Base-by-base conservation (phyloP, 2,329 filamentous ascomycete genomes). In the Teratosphaeria nubilosa region DNA sequence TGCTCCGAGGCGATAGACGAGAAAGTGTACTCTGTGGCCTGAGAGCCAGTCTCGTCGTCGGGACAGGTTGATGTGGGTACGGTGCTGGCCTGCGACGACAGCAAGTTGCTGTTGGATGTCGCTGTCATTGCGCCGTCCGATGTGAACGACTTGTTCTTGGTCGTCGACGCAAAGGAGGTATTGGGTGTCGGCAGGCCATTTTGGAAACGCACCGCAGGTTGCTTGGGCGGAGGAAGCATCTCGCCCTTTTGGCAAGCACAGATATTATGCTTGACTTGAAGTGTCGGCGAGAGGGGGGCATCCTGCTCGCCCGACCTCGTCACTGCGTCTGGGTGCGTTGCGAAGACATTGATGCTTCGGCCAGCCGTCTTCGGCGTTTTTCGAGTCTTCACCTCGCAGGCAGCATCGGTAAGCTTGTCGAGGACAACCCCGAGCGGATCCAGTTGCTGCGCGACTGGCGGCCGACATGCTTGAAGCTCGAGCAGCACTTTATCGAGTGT, bases 191-290 rank as follows among this genome's bases (percentile, higher is more conserved):
- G 22, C 24, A 50, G 31, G 37, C 22, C 32, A n/a, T 27, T 27
- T 25, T 30, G 24, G 20, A 48, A 48, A 6, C 41, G 41, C 41
- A 48, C 41, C 20, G 41, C 41, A 48, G 41, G 41, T 22, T 22
- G 24, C 51, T 27, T 24, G 2, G 24, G 51, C 10, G 14, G 14
- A n/a, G 51, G 30, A 27, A 24, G 53, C 55, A 25, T 16, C 48
- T 9, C 34, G 10, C 13, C 13, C 34, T 25, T 31, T 5, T 27
- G 56, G 20, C 14, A 6, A 11, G 51, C 51, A 27, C n/a, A 20
- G 10, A 22, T n/a, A 48, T 48, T 48, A n/a, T 59, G 58, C 58
- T 59, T 59, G n/a, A 59, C 58, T 20, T 55, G 48, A 13, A 59
- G 58, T 24, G 53, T 59, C 53, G 58, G 58, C 50, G 58, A 59